Evolutionary conservation across 2,329 filamentous ascomycete genomes (phyloP).

Genomic region (Neofusicoccum parvum): DNA sequence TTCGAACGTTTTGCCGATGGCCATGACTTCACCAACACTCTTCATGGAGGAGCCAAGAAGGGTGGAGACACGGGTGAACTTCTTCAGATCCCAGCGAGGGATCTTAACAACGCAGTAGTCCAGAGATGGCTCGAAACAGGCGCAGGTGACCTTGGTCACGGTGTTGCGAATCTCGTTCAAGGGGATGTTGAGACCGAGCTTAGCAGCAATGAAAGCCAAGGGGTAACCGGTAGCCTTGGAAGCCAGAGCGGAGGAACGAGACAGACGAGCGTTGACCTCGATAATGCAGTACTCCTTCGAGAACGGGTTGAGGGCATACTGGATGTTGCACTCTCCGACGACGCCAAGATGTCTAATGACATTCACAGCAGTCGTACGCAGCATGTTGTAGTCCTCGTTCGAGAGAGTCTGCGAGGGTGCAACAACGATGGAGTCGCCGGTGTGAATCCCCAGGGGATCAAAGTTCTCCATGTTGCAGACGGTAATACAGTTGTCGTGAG

Average conservation of each 20-base stretch:
- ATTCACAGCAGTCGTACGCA: slow-evolving; percentile 93
- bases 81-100: slow-evolving; percentile 97
- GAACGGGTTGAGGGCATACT: slow-evolving; percentile 94
- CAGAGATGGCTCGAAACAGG: slow-evolving; percentile 96
- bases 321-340: slow-evolving; percentile 98
- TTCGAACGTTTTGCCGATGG: slow-evolving; percentile 93
- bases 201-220: slow-evolving; percentile 93
- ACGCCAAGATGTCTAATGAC: slow-evolving; percentile 96
- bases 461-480: slow-evolving; percentile 99
- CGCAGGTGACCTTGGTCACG: slow-evolving; percentile 92
- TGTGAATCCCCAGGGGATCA: slow-evolving; percentile 96
- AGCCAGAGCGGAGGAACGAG: slow-evolving; percentile 89
- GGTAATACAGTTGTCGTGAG: slow-evolving; percentile 96
- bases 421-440: slow-evolving; percentile 96
- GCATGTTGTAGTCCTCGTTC: slow-evolving; percentile 99
- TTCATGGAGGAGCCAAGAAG: slow-evolving; percentile 98
- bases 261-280: slow-evolving; percentile 96
- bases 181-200: slow-evolving; percentile 91
- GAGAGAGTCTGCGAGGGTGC: slow-evolving; percentile 95
- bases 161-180: slow-evolving; percentile 96
- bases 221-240: slow-evolving; percentile 98
- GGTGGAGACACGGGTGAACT: slow-evolving; percentile 95
- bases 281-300: slow-evolving; percentile 98
- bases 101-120: slow-evolving; percentile 99
- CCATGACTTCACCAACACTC: slow-evolving; percentile 99